Evolutionary conservation across 805 yeast genomes (phyloP).

Genomic region (Starmerella etchellsii): DNA sequence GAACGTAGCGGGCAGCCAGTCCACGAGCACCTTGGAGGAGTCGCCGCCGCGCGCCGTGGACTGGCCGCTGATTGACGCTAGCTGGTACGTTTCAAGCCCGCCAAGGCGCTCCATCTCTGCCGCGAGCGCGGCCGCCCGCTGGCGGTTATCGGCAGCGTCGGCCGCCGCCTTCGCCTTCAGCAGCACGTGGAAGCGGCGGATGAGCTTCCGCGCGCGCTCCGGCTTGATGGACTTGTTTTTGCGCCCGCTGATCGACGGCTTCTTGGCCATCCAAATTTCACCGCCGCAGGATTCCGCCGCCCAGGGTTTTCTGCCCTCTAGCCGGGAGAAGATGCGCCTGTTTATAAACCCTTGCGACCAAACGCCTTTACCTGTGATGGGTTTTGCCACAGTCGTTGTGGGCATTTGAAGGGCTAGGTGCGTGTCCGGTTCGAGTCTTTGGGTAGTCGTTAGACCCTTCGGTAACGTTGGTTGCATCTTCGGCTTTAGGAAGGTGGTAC

Average conservation of each 20-base stretch:
- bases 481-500: conserved; percentile 21
- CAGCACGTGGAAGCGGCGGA: conserved; percentile 63
- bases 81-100: conserved; percentile 67
- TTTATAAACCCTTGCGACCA: neutral
- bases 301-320: too few relatives aligned
- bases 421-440: conserved; percentile 27
- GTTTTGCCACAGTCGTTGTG: conserved; percentile 18
- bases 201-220: conserved; percentile 56
- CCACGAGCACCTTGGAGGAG: conserved; percentile 67
- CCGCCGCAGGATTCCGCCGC: too few relatives aligned
- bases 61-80: conserved; percentile 81
- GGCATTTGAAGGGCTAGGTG: conserved; percentile 12
- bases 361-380: conserved; percentile 21
- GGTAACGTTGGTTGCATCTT: conserved; percentile 19
- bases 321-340: too few relatives aligned
- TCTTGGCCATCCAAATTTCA: conserved; percentile 6
- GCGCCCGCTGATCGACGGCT: conserved; percentile 11
- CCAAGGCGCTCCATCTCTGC: conserved; percentile 54
- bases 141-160: conserved; percentile 20
- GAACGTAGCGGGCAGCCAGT: conserved; percentile 40
- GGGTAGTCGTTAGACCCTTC: conserved; percentile 19
- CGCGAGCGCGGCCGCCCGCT: conserved; percentile 41
- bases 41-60: conserved; percentile 73
- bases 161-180: conserved; percentile 32
- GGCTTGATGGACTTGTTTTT: conserved; percentile 44